These are phyloP conservation scores for Trapa bicornis DNA, from an alignment of 345 rosid species.

Conservation along the genomic window DNA sequence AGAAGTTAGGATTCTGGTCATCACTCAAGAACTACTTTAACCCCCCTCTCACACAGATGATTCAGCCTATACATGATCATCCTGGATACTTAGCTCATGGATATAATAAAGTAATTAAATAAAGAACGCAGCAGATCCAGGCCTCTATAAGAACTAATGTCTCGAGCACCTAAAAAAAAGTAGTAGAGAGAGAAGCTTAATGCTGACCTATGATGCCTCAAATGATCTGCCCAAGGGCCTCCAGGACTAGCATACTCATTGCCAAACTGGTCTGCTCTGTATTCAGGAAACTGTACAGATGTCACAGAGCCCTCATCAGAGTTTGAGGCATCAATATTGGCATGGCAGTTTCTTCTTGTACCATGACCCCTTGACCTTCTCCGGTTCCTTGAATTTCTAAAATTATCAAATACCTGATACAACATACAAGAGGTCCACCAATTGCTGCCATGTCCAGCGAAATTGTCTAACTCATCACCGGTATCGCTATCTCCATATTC, in stretches of 20 bases:
- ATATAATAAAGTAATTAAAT: too few species aligned
- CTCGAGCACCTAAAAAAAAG: background rate
- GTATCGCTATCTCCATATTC: constrained; percentile 88
- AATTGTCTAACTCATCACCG: constrained; percentile 87
- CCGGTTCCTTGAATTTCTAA: constrained; percentile 76
- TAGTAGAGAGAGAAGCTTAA: constrained; percentile 4
- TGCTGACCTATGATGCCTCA: constrained; percentile 66
- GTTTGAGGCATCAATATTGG: constrained; percentile 56
- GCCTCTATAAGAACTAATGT: background rate
- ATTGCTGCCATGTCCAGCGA: constrained; percentile 57
- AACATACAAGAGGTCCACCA: constrained; percentile 98
- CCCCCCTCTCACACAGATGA: background rate
- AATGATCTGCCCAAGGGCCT: constrained; percentile 42
- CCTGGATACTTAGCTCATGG: too few species aligned
- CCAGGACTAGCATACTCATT: constrained; percentile 54
- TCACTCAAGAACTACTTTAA: background rate
- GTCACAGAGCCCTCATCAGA: constrained; percentile 91
- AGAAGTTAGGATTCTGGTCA: background rate
- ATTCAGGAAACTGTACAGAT: constrained; percentile 64
- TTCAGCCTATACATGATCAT: background rate
- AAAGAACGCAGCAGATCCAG: background rate
- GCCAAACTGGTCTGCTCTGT: constrained; percentile 72
- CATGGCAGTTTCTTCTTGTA: constrained; percentile 53
- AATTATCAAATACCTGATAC: constrained; percentile 76
- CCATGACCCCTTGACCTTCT: constrained; percentile 70